These are phyloP conservation scores for Rhodotorula mucilaginosa DNA, from an alignment of 1,284 basidiomycete species.

Conservation along the genomic window DNA sequence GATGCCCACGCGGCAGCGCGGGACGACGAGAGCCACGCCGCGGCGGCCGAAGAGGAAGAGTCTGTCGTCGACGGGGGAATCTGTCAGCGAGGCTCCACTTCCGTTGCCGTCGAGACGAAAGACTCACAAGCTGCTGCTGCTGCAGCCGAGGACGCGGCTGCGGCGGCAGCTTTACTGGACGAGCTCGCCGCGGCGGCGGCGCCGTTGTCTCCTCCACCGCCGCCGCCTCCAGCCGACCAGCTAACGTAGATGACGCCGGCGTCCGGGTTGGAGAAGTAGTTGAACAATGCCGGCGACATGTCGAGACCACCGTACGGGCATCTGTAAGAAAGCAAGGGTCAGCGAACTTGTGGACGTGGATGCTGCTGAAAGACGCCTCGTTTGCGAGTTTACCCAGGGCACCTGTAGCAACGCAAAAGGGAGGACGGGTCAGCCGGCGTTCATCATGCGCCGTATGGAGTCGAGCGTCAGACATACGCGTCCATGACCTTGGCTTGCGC, in stretches of 20 bases:
- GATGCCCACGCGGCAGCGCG: conserved; percentile 1
- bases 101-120: neutral
- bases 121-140: neutral
- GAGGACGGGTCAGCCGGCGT: conserved; percentile 44
- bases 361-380: too few species aligned
- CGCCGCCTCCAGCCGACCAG: conserved; percentile 46
- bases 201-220: conserved; percentile 14
- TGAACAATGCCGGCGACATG: conserved; percentile 71
- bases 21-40: conserved; percentile 1
- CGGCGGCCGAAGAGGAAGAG: conserved; percentile 7
- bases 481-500: conserved; percentile 65
- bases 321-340: conserved; percentile 47
- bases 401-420: conserved; percentile 32
- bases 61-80: neutral
- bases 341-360: too few species aligned
- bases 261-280: conserved; percentile 49
- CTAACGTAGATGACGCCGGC: conserved; percentile 51
- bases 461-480: conserved; percentile 55
- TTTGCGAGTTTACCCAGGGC: too few species aligned
- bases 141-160: neutral
- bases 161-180: neutral
- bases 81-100: neutral
- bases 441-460: neutral
- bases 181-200: conserved; percentile 4
- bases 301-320: conserved; percentile 74